Evolutionary conservation across 2,329 filamentous ascomycete genomes (phyloP).

Genomic region (Diaporthe sp.): DNA sequence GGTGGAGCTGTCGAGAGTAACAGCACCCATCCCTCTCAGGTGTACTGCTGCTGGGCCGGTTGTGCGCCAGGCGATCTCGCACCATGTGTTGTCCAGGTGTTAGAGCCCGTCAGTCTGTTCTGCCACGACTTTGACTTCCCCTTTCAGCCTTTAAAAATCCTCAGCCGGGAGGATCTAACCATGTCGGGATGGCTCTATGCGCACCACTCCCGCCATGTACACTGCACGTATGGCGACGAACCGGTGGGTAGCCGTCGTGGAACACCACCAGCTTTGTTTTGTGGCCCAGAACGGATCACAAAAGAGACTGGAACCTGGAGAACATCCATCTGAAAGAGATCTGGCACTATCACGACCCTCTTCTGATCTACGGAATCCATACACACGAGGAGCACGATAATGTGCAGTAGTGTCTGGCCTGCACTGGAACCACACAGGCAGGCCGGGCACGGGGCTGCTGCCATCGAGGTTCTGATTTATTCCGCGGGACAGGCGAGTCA

Average conservation of each 20-base stretch:
- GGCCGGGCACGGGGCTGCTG: background rate
- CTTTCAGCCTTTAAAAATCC: constrained; percentile 34
- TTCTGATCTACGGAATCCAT: constrained; percentile 24
- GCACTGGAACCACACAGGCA: background rate
- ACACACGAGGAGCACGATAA: background rate
- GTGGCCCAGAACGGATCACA: constrained; percentile 35
- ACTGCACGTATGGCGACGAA: constrained; percentile 19
- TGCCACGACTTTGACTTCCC: constrained; percentile 26
- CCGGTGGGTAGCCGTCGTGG: constrained; percentile 33
- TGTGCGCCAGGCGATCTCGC: background rate
- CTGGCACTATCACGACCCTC: constrained; percentile 14
- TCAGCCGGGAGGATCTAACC: constrained; percentile 30
- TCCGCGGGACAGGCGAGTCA: constrained; percentile 23
- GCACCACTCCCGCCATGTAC: constrained; percentile 1
- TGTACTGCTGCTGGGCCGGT: background rate
- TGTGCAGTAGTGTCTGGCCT: background rate
- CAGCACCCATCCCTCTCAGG: background rate
- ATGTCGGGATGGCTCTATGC: constrained; percentile 22
- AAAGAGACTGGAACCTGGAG: constrained; percentile 36
- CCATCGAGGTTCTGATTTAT: constrained; percentile 1
- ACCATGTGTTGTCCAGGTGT: constrained; percentile 3
- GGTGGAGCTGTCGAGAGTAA: constrained; percentile 3
- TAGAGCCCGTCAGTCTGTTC: background rate
- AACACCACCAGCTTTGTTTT: constrained; percentile 35
- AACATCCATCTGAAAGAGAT: constrained; percentile 35